These are phyloP conservation scores for Linnemannia hyalina DNA, from an alignment of 192 early-diverging fungal genomes.

Conservation along the genomic window DNA sequence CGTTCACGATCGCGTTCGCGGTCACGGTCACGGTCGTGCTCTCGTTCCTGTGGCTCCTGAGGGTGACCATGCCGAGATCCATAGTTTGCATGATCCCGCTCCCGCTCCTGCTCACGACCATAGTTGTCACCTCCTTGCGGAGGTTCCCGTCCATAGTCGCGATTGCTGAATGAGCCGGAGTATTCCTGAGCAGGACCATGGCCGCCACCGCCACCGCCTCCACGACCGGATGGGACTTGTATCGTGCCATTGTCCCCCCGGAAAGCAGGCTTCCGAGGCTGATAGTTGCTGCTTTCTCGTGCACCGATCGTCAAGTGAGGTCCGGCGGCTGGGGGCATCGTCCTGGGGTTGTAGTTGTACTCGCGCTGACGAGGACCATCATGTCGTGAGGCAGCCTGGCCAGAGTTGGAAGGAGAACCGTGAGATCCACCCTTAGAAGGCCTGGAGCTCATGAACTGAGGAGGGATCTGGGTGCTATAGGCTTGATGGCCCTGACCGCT, in stretches of 20 bases:
- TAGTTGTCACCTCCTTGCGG: neutral
- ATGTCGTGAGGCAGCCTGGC: neutral
- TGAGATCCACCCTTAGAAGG: conserved; percentile 20
- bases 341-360: conserved; percentile 18
- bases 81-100: conserved; percentile 8
- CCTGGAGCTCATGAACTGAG: conserved; percentile 31
- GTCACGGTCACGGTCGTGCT: conserved; percentile 8
- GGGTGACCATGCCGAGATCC: neutral
- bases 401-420: neutral
- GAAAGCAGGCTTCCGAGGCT: conserved; percentile 21
- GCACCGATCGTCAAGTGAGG: conserved; percentile 29
- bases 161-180: neutral
- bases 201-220: conserved; percentile 2
- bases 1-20: conserved; percentile 12
- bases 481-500: conserved; percentile 29
- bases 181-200: neutral
- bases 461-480: conserved; percentile 22
- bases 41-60: conserved; percentile 4
- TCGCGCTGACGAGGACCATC: conserved; percentile 24
- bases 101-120: conserved; percentile 19
- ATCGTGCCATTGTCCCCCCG: conserved; percentile 23
- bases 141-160: conserved; percentile 20
- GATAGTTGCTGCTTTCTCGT: conserved; percentile 38
- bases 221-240: conserved; percentile 8
- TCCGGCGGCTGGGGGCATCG: neutral